Base-by-base conservation (phyloP, 2,329 filamentous ascomycete genomes). In the Endocalyx cinctus region DNA sequence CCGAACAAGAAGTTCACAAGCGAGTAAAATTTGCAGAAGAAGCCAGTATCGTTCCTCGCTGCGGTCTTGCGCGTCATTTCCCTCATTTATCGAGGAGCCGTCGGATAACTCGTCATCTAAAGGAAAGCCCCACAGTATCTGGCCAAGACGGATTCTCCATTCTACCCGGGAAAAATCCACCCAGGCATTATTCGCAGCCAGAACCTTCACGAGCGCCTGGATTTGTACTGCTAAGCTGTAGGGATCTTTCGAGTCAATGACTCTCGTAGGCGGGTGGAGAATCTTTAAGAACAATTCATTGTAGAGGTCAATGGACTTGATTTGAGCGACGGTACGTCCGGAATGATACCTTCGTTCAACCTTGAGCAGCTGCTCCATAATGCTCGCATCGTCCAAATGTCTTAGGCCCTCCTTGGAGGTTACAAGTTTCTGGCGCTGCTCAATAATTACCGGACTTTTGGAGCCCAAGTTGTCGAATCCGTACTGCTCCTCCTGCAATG, bases 131-230 rank as follows among this genome's bases (percentile, higher is more conserved):
- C 82, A 87, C 3, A 87, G 59, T 26, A 87, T 69, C 57, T 86
- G 82, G 6, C 83, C 83, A 2, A 87, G 64, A 10, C 81, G 70
- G 37, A 87, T 82, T 23, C 83, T 72, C 82, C 82, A 87, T 52
- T 87, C 82, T 6, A 87, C 78, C 19, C 79, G 70, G 14, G 80
- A 82, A 44, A 87, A 83, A 56, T 87, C 82, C 32, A 83, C 72
- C 83, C 83, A 87, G 28, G 84, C 73, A 35, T 82, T 80, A 34
- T 78, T 70, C 6, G 75, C 63, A 1, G 72, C 74, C 27, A 87
- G 67, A 8, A 82, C 73, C 51, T 77, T 77, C 28, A 87, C 69
- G 13, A 87, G 60, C 4, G 78, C 74, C 44, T 80, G 69, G 35
- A 87, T 85, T 51, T 87, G 83, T 22, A 84, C 78, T 27, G 79